These are phyloP conservation scores for Scytalidium sp. DNA, from an alignment of 2,329 filamentous ascomycete species.

Conservation along the genomic window DNA sequence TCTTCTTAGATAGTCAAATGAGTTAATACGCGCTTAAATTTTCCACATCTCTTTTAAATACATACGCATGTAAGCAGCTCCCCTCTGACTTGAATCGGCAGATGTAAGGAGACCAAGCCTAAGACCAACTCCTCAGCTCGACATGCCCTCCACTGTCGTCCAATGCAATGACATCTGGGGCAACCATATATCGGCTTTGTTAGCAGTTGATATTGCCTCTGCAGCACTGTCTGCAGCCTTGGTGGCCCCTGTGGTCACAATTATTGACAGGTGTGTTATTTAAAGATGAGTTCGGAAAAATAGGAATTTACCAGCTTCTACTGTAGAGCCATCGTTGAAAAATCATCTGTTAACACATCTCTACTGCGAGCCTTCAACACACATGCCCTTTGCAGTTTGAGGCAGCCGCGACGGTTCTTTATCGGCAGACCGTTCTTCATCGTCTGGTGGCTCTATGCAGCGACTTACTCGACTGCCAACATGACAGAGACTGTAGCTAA, in stretches of 20 bases:
- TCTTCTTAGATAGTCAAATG: too few relatives aligned
- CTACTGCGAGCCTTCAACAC: slow-evolving; percentile 56
- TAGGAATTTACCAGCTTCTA: slow-evolving; percentile 13
- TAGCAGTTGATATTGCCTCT: slow-evolving; percentile 66
- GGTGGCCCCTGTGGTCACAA: slow-evolving; percentile 80
- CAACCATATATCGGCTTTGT: slow-evolving; percentile 1
- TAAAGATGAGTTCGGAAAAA: not conserved
- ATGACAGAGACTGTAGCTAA: slow-evolving; percentile 75
- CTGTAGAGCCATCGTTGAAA: slow-evolving; percentile 72
- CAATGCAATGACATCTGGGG: too few relatives aligned
- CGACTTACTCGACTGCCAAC: slow-evolving; percentile 89
- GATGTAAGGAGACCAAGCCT: too few relatives aligned
- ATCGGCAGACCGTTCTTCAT: slow-evolving; percentile 65
- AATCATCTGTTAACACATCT: slow-evolving; percentile 66
- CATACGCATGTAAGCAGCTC: too few relatives aligned
- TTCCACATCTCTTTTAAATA: too few relatives aligned
- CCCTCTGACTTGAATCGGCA: too few relatives aligned
- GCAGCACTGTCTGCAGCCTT: slow-evolving; percentile 70
- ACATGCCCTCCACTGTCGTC: too few relatives aligned
- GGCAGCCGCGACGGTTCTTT: slow-evolving; percentile 54
- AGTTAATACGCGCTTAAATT: too few relatives aligned
- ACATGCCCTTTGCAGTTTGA: slow-evolving; percentile 52
- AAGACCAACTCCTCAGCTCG: too few relatives aligned
- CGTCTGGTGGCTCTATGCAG: slow-evolving; percentile 75
- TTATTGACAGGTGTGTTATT: slow-evolving; percentile 73